A percentile compares a stretch with the other conserved stretches of the same genome.
These are phyloP conservation scores for Mucor ambiguus DNA, from an alignment of 371 early-diverging fungal genomes.

Conservation along the genomic window DNA sequence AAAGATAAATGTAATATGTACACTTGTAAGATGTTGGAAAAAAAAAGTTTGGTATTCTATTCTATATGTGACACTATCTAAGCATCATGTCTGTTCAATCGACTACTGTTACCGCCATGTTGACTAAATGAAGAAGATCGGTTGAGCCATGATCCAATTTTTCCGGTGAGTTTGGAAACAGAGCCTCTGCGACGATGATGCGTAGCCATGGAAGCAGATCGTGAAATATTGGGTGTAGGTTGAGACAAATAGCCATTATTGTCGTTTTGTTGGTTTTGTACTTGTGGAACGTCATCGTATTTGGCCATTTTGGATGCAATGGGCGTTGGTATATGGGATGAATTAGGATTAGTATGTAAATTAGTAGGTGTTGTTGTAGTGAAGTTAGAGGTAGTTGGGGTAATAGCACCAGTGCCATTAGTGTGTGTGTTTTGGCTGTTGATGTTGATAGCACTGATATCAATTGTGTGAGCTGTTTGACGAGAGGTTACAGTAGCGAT, in stretches of 20 bases:
- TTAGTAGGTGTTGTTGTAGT: background rate
- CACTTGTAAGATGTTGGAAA: background rate
- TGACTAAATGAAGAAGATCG: conserved; percentile 30
- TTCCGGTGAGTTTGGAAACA: conserved; percentile 23
- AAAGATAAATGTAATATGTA: background rate
- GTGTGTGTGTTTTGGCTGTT: background rate
- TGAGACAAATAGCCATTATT: background rate
- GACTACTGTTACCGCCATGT: background rate
- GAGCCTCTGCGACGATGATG: conserved; percentile 24
- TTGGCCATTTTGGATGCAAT: conserved; percentile 23
- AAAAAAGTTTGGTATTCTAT: background rate
- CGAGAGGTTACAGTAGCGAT: conserved; percentile 30
- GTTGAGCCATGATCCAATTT: conserved; percentile 32
- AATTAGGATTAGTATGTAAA: background rate
- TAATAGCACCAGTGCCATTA: background rate
- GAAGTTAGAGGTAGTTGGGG: background rate
- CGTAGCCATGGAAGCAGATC: conserved; percentile 19
- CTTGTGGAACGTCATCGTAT: conserved; percentile 4
- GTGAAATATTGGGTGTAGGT: conserved; percentile 15
- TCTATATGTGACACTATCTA: conserved; percentile 2
- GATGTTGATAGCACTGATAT: conserved; percentile 12
- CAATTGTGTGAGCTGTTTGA: conserved; percentile 31
- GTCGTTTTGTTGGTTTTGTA: background rate
- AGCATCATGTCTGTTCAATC: background rate
- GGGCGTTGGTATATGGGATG: conserved; percentile 16